Evolutionary conservation across 805 yeast genomes (phyloP), one percentile per base, ranked within the genome.

Genomic region (Myxozyma nipponensis): DNA sequence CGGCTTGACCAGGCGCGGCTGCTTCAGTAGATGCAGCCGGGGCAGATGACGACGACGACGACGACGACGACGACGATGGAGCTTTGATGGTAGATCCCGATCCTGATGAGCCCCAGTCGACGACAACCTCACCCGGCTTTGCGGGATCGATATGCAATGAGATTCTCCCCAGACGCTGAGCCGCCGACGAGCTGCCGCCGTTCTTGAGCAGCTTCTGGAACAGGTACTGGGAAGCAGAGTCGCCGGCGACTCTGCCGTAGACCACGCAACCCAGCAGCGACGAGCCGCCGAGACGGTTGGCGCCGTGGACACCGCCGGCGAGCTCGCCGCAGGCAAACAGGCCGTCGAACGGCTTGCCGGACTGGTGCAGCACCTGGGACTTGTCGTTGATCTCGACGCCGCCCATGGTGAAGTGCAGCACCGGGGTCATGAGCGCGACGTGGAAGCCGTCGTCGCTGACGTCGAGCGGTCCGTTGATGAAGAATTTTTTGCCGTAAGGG

Each of bases 341-440:
- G 26, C 77, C 75, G 1, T 63, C 64, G n/a, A 76, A 63, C 2
- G 67, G 65, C 21, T 47, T 54, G 39, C 50, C 49, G 21, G 56
- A 42, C 6, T 66, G 65, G 25, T 52, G 60, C 47, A 75, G 46
- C 54, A 68, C 61, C 63, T 75, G 64, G 1, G 79, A 68, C 39
- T 71, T 66, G 40, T 72, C 72, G 59, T 77, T 74, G 58, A 79
- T 77, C 61, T 76, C 74, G 42, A 78, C 77, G 15, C 86, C 86
- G 25, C 86, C 86, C 85, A 81, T 81, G 15, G 85, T 78, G 63
- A 81, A 81, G 62, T 81, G 86, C 41, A 81, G 68, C 50, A 78
- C 80, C 34, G 84, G 71, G 4, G 82, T 77, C 40, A 79, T 72
- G 52, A 70, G 75, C 1, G 82, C 76, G 22, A 77, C 79, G 56